phyloP scores from a whole-genome alignment of 352 stramenopile genomes.

The Pythium myriotylum region DNA sequence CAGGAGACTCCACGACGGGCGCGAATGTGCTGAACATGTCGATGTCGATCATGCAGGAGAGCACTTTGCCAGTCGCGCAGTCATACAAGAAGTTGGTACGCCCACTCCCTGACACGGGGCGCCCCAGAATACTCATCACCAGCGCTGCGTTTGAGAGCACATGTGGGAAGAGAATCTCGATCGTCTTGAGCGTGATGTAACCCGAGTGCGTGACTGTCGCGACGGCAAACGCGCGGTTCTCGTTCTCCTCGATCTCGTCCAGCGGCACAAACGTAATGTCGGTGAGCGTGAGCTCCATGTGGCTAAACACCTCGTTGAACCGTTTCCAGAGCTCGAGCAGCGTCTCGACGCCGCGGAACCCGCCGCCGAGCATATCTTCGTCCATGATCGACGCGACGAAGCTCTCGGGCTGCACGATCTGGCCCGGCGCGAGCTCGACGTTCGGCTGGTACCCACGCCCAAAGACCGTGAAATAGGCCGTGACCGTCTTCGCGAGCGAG shows the following conservation, averaged over 20 bases:
- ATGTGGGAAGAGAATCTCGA: conserved; percentile 22
- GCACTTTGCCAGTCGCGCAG: conserved; percentile 3
- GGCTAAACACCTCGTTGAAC: conserved; percentile 18
- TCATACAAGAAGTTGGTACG: conserved; percentile 17
- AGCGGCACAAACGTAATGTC: conserved; percentile 8
- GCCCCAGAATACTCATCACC: conserved; percentile 21
- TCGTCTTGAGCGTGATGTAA: conserved; percentile 23
- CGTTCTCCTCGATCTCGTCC: conserved; percentile 10
- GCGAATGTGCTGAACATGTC: conserved; percentile 26
- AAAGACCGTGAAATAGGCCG: conserved; percentile 17
- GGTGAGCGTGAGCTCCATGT: conserved; percentile 12
- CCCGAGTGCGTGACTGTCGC: conserved; percentile 12
- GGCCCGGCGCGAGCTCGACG: neutral
- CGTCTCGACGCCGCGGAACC: conserved; percentile 17
- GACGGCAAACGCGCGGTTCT: neutral
- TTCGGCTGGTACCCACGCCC: conserved; percentile 10
- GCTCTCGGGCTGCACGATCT: neutral
- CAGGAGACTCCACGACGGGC: conserved; percentile 1
- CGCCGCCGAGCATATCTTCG: conserved; percentile 19
- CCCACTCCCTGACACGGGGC: conserved; percentile 4
- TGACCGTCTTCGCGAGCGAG: conserved; percentile 6
- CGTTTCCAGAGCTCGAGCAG: conserved; percentile 20
- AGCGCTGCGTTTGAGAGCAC: conserved; percentile 18
- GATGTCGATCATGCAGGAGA: conserved; percentile 15
- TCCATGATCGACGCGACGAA: conserved; percentile 19